Conservation (phyloP, 2,329 filamentous ascomycete species). For the Sphaerostilbella broomeana region DNA sequence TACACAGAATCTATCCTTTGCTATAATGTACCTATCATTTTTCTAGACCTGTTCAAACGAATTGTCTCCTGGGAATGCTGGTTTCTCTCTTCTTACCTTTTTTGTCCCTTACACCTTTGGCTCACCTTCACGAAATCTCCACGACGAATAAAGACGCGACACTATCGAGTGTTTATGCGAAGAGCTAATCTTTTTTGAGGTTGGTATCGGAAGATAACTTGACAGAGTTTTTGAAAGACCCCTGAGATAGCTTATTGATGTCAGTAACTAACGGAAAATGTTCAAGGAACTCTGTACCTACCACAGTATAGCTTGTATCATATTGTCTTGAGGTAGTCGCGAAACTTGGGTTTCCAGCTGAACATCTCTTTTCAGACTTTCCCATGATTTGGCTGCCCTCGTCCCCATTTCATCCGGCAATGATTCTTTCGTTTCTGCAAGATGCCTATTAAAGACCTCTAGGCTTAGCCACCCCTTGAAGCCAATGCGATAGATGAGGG, state of each 20-base stretch:
- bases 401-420: slow-evolving; percentile 52
- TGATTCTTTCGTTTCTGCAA: slow-evolving; percentile 50
- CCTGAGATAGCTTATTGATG: no score
- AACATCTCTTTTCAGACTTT: slow-evolving; percentile 36
- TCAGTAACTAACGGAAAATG: no score
- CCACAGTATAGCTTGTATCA: neutral
- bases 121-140: neutral
- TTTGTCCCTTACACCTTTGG: no score
- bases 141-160: neutral
- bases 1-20: no score
- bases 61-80: no score
- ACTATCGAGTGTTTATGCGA: neutral
- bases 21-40: no score
- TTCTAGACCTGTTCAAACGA: no score
- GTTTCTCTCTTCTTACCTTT: neutral
- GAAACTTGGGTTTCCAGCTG: neutral
- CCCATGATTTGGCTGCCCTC: slow-evolving; percentile 46
- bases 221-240: no score
- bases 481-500: slow-evolving; percentile 57
- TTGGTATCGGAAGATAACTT: no score
- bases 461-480: slow-evolving; percentile 66
- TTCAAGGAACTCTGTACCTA: no score
- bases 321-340: neutral
- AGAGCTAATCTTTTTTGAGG: no score
- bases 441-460: slow-evolving; percentile 54